Conservation (phyloP, 2,329 filamentous ascomycete species). For the Aspergillus sp. region DNA sequence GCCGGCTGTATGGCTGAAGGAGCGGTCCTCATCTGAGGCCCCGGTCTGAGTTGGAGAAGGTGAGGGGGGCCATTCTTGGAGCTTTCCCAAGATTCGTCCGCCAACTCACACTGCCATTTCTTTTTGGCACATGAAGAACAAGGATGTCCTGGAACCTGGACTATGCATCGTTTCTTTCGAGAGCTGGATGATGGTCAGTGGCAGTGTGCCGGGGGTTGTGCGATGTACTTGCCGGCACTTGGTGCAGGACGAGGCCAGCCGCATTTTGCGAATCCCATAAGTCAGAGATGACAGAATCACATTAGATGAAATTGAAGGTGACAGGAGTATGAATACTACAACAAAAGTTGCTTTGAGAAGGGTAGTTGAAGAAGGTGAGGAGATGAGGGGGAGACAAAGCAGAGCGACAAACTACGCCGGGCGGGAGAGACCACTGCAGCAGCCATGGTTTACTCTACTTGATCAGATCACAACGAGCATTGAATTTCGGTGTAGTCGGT, state of each 20-base stretch:
- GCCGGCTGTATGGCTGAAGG: neutral
- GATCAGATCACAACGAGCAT: too few relatives aligned
- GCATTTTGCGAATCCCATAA: neutral
- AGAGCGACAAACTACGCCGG: too few relatives aligned
- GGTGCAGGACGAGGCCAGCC: slow-evolving; percentile 2
- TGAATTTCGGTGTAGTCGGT: too few relatives aligned
- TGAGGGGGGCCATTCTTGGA: neutral
- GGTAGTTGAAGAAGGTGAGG: too few relatives aligned
- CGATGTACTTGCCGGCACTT: neutral
- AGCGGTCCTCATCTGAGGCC: neutral
- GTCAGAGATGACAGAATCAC: too few relatives aligned
- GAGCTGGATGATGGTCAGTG: neutral
- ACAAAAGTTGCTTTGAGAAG: too few relatives aligned
- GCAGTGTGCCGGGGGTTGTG: too few relatives aligned
- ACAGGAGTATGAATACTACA: accelerated
- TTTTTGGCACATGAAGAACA: neutral
- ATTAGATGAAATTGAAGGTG: too few relatives aligned
- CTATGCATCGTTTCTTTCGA: slow-evolving; percentile 4
- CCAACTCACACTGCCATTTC: neutral
- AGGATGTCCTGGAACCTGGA: neutral
- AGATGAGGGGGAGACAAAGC: too few relatives aligned
- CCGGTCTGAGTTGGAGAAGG: too few relatives aligned
- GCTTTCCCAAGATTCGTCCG: neutral
- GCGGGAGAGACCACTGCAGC: too few relatives aligned
- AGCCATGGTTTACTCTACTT: too few relatives aligned